A percentile compares a stretch with the other conserved stretches of the same genome.
Evolutionary conservation across 2,329 filamentous ascomycete genomes (phyloP).

Genomic region (Aspergillus jensenii): DNA sequence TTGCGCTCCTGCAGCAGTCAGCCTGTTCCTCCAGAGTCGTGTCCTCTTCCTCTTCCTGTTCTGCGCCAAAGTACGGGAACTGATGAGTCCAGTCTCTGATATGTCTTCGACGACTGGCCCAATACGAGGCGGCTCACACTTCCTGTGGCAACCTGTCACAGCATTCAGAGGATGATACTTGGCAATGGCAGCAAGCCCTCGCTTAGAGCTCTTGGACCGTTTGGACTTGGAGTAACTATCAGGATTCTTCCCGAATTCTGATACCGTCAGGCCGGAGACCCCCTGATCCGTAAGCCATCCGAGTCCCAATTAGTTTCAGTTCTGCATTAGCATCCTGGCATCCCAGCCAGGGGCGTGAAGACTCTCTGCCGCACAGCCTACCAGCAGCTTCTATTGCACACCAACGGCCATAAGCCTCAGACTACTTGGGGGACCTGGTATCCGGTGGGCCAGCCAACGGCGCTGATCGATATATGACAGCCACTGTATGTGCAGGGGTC

Average conservation of each 20-base stretch:
- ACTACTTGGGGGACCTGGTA: neutral
- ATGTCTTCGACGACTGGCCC: no score
- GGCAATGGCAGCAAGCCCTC: no score
- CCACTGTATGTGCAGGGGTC: neutral
- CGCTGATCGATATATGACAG: neutral
- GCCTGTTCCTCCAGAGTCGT: no score
- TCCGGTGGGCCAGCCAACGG: neutral
- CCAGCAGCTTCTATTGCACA: neutral
- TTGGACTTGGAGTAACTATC: neutral
- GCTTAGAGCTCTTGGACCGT: neutral
- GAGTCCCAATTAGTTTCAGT: neutral
- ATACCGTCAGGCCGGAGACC: neutral
- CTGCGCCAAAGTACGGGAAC: no score
- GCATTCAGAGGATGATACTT: no score
- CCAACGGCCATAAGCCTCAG: neutral
- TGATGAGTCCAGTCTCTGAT: no score
- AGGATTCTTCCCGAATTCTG: neutral
- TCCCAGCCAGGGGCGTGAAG: neutral
- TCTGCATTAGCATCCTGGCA: no score
- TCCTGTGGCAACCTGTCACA: no score
- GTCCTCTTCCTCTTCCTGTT: no score
- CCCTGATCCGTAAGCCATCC: neutral
- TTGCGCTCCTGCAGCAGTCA: no score
- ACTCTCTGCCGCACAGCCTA: neutral
- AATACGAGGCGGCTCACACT: no score